Evolutionary conservation across 257 asterid species (phyloP), one percentile per base, ranked within the genome.

Genomic region (Vinca minor): DNA sequence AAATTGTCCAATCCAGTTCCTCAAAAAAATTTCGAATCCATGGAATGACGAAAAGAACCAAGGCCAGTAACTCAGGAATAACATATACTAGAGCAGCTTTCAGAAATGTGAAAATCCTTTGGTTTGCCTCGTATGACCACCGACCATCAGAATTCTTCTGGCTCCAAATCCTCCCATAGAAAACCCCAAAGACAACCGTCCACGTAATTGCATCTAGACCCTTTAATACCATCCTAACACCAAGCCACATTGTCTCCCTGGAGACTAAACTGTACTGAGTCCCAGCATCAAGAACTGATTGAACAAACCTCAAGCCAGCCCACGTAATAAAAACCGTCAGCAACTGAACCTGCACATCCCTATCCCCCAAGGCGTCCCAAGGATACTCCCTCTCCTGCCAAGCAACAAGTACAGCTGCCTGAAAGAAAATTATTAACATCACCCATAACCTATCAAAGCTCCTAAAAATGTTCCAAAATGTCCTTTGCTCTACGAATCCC

Each of bases 401-500:
- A 68, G 96, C 95, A 70, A 91, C 87, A 67, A 91, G 77, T 29
- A 81, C 73, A 65, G 96, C 90, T 63, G 94, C 98, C 83, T 91
- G 98, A 73, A 84, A 91, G 77, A 77, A 88, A 67, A 91, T 78
- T 59, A 91, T 88, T 78, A 91, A 75, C 89, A 91, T 63, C 45
- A 86, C 82, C 98, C 98, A 91, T 70, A 91, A 65, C 79, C 90
- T 81, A 76, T 91, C 98, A 67, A 91, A 91, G 82, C 94, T 88
- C 75, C 98, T 77, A 74, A 84, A 91, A 26, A 91, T 48, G 74
- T 88, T 91, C 96, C 96, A 91, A 70, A 91, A 91, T 0, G 98
- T 88, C 63, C 98, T 72, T 82, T 91, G 98, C 87, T 88, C 98
- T 52, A 91, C 98, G 69, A 82, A 91, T 38, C 98, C 98, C 1